A percentile compares a stretch with the other conserved stretches of the same genome.
Conservation (phyloP, 2,329 filamentous ascomycete species). For the Periconia sp. region DNA sequence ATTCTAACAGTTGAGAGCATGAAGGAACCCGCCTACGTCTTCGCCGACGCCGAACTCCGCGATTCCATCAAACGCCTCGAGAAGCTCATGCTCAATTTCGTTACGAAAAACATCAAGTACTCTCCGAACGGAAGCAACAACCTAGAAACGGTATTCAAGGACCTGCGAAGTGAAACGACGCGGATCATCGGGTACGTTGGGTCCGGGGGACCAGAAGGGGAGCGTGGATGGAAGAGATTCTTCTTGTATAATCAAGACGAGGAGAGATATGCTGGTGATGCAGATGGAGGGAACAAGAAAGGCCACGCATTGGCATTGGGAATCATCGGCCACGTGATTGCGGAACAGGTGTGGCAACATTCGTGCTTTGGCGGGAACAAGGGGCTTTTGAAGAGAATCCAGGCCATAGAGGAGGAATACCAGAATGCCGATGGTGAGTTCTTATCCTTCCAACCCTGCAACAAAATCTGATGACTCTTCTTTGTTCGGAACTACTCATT, state of each 20-base stretch:
- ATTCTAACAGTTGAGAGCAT: neutral
- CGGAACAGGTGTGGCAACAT: conserved; percentile 33
- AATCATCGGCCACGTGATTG: conserved; percentile 33
- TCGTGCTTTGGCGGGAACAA: conserved; percentile 23
- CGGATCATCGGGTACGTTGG: conserved; percentile 29
- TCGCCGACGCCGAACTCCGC: conserved; percentile 28
- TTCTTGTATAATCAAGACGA: conserved; percentile 16
- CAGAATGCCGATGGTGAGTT: conserved; percentile 26
- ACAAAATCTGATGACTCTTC: neutral
- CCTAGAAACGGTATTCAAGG: neutral
- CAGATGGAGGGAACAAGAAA: too few relatives aligned
- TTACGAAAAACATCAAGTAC: conserved; percentile 12
- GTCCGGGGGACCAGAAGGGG: conserved; percentile 23
- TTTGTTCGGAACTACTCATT: neutral
- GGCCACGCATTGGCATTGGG: conserved; percentile 21
- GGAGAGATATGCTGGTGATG: conserved; percentile 7
- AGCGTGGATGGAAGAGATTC: conserved; percentile 26
- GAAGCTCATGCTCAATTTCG: conserved; percentile 18
- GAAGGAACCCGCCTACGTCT: conserved; percentile 25
- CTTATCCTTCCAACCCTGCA: too few relatives aligned
- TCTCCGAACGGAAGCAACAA: neutral
- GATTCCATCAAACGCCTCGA: conserved; percentile 21
- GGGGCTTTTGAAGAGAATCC: conserved; percentile 7
- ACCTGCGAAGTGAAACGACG: conserved; percentile 17
- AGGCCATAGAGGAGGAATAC: conserved; percentile 10